These are phyloP conservation scores for Termitomyces sp. DNA, from an alignment of 768 basidiomycete genomes.

Conservation along the genomic window DNA sequence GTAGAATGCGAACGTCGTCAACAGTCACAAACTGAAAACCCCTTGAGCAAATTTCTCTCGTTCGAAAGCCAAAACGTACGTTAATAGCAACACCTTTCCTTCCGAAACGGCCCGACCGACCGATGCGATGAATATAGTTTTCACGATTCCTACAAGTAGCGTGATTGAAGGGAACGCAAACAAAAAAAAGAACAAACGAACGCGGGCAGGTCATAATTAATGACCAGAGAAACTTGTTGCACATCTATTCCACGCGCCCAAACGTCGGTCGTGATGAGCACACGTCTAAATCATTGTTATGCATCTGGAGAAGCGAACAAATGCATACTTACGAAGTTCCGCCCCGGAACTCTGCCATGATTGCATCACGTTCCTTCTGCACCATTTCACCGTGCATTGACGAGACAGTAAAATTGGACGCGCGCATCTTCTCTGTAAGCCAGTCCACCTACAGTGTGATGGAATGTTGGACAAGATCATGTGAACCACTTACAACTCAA, in stretches of 20 bases:
- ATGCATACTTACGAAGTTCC: conserved; percentile 71
- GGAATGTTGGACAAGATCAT: conserved; percentile 4
- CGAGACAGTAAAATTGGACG: conserved; percentile 98
- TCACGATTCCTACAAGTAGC: conserved; percentile 70
- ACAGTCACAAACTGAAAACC: conserved; percentile 78
- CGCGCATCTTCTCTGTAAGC: conserved; percentile 97
- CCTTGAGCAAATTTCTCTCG: conserved; percentile 8
- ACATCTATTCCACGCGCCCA: conserved; percentile 99
- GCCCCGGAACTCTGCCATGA: conserved; percentile 94
- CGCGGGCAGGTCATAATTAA: conserved; percentile 95
- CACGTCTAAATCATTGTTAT: conserved; percentile 52
- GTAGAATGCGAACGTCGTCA: conserved; percentile 93
- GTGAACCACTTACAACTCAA: background rate
- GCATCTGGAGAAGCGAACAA: conserved; percentile 6
- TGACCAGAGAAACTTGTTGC: conserved; percentile 94
- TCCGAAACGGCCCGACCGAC: conserved; percentile 98
- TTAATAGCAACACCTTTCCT: conserved; percentile 99
- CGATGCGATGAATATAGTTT: conserved; percentile 99
- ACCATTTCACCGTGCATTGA: conserved; percentile 97
- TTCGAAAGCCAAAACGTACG: conserved; percentile 40
- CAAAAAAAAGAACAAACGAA: conserved; percentile 32
- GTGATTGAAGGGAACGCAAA: background rate
- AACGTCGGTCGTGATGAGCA: conserved; percentile 93
- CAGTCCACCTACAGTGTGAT: conserved; percentile 71
- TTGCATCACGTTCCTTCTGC: conserved; percentile 91